Base-by-base conservation (phyloP, 2,329 filamentous ascomycete genomes). In the Nemania sp. region DNA sequence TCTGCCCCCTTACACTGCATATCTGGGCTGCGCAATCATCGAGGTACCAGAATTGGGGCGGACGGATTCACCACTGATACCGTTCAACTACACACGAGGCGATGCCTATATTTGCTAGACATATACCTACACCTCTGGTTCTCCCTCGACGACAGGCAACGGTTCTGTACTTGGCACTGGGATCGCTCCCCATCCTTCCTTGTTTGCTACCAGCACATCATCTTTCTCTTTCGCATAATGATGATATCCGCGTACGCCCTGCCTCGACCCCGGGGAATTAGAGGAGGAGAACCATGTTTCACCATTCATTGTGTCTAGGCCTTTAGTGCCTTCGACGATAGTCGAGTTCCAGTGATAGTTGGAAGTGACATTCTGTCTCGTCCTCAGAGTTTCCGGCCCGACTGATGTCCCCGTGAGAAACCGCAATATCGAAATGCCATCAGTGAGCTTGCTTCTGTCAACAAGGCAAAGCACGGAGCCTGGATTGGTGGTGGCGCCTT, bases 331-430 rank as follows among this genome's bases (percentile, higher is more conserved):
- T 49, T 70, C 68, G 12, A 73, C 70, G 43, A 73, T 73, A 9
- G 71, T 73, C 13, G 67, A 61, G 39, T 73, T 74, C 71, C 71
- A 73, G 54, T 69, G 69, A 55, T 73, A 74, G 40, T 64, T 65
- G 12, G 71, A 72, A n/a, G 69, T 70, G 18, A 70, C 71, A 34
- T 69, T 71, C 62, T 74, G 71, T 47, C 72, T 67, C 2, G 71
- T 72, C 1, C 52, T 56, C 13, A 71, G 48, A 46, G 32, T 68
- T 55, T 63, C 64, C 2, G 43, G 40, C 2, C 69, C 68, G 3
- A 63, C 20, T 13, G 61, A 66, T n/a, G 50, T 64, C 13, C 69
- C 69, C 0, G 68, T 67, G 1, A 72, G 46, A 32, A 65, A 68
- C 2, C 68, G 60, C 9, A 73, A 46, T 13, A 67, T 39, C 10